phyloP scores from a whole-genome alignment of 2,329 filamentous ascomycete species.

The Aspergillus japonicus region DNA sequence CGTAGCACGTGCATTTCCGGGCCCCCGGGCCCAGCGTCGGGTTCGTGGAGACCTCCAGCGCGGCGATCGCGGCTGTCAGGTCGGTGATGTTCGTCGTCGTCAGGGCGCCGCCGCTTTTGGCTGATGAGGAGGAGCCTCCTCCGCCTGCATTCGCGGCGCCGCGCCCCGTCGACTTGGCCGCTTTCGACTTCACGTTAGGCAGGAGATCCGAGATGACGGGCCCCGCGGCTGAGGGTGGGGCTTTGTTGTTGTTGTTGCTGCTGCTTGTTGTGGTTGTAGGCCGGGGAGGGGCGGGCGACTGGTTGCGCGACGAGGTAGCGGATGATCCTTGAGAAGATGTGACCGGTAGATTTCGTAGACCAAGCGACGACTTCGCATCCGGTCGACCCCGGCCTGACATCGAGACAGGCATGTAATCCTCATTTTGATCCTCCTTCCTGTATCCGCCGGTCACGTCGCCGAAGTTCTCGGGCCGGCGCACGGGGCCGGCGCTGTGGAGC shows the following conservation, averaged over 20 bases:
- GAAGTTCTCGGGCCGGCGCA: conserved; percentile 63
- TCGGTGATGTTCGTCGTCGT: conserved; percentile 54
- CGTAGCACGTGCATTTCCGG: conserved; percentile 82
- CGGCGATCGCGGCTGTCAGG: conserved; percentile 75
- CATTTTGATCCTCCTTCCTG: conserved; percentile 66
- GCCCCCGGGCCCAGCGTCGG: conserved; percentile 62
- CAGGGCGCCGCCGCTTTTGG: conserved; percentile 36
- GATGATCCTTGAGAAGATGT: conserved; percentile 42
- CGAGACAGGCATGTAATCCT: conserved; percentile 68
- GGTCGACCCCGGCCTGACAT: conserved; percentile 34
- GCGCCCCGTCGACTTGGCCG: conserved; percentile 70
- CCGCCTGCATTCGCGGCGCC: conserved; percentile 54
- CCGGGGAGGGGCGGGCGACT: conserved; percentile 35
- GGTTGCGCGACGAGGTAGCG: conserved; percentile 47
- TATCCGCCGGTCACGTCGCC: conserved; percentile 69
- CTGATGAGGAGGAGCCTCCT: conserved; percentile 50
- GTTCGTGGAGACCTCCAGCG: conserved; percentile 89
- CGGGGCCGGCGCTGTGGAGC: conserved; percentile 61
- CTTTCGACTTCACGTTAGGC: conserved; percentile 59
- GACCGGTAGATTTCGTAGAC: conserved; percentile 35
- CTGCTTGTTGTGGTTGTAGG: conserved; percentile 35
- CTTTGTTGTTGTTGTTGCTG: neutral
- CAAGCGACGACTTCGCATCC: conserved; percentile 8
- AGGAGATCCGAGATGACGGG: conserved; percentile 76
- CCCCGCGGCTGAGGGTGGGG: conserved; percentile 68